These are phyloP conservation scores for Pythium aquatile DNA, from an alignment of 352 stramenopile genomes.

Conservation along the genomic window DNA sequence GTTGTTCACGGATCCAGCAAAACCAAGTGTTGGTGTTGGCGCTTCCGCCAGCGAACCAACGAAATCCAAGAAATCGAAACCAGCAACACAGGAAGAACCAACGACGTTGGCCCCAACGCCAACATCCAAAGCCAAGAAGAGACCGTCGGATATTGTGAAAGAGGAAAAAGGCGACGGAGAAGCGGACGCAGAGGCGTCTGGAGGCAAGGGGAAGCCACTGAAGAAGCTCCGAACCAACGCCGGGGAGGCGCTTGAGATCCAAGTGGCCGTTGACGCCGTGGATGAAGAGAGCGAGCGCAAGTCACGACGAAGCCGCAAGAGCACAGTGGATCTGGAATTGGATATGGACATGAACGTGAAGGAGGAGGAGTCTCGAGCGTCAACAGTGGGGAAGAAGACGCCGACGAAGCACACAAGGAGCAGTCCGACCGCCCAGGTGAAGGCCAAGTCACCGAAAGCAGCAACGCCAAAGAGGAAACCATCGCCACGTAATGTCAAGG, in stretches of 20 bases:
- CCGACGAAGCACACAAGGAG: conserved; percentile 9
- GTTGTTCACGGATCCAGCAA: conserved; percentile 17
- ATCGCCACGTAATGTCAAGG: conserved; percentile 2
- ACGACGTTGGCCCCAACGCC: neutral
- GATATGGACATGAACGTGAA: conserved; percentile 42
- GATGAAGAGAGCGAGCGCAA: conserved; percentile 53
- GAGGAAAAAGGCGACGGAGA: neutral
- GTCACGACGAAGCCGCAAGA: conserved; percentile 27
- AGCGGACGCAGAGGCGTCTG: neutral
- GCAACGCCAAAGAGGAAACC: conserved; percentile 2
- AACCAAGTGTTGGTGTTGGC: neutral
- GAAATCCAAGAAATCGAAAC: conserved; percentile 4
- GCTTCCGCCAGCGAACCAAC: conserved; percentile 13
- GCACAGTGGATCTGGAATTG: conserved; percentile 56
- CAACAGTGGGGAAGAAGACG: neutral
- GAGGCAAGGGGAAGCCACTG: neutral
- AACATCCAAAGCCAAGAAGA: neutral
- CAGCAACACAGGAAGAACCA: conserved; percentile 1
- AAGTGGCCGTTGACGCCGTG: conserved; percentile 46
- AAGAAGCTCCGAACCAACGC: conserved; percentile 6
- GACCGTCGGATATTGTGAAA: neutral
- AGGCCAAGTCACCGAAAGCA: conserved; percentile 1
- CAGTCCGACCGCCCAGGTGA: conserved; percentile 7
- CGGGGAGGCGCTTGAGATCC: conserved; percentile 17
- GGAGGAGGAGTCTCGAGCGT: neutral